A percentile compares a stretch with the other conserved stretches of the same genome.
These are phyloP conservation scores for Alternaria gansuensis DNA, from an alignment of 2,329 filamentous ascomycete genomes.

Conservation along the genomic window DNA sequence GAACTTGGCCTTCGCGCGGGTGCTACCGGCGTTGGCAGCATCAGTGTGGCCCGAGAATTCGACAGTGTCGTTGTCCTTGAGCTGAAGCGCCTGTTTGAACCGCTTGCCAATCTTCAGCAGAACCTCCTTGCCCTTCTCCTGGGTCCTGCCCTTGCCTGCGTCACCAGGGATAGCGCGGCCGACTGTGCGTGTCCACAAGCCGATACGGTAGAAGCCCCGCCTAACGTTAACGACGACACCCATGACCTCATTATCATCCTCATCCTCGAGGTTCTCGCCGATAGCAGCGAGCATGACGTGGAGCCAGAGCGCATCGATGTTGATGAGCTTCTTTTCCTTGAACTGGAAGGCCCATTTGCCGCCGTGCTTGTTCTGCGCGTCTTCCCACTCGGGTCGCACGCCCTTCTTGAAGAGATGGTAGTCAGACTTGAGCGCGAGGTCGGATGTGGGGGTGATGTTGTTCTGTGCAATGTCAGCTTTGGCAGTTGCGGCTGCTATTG, in stretches of 20 bases:
- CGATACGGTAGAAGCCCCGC: constrained; percentile 97
- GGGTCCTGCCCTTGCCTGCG: constrained; percentile 77
- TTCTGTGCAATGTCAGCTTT: constrained; percentile 69
- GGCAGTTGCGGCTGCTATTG: not conserved
- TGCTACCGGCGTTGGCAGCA: constrained; percentile 89
- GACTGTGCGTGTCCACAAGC: constrained; percentile 94
- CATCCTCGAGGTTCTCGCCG: constrained; percentile 94
- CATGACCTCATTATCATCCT: constrained; percentile 97
- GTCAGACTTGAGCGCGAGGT: constrained; percentile 96
- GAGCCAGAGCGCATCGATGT: constrained; percentile 95
- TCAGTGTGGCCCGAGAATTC: constrained; percentile 99
- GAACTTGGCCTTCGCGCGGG: constrained; percentile 94
- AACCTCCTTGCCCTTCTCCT: constrained; percentile 85
- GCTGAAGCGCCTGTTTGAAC: constrained; percentile 91
- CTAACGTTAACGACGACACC: constrained; percentile 98
- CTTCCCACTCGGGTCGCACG: constrained; percentile 98
- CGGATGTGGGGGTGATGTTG: constrained; percentile 96
- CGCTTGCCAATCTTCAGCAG: constrained; percentile 83
- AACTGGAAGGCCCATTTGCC: constrained; percentile 99
- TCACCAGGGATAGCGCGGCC: constrained; percentile 82
- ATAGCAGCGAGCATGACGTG: constrained; percentile 97
- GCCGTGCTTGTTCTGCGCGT: constrained; percentile 97
- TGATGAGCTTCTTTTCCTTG: constrained; percentile 91
- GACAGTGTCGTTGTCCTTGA: constrained; percentile 78
- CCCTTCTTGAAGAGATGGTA: constrained; percentile 99